phyloP scores from a whole-genome alignment of 257 asterid genomes.

The Forsythia viridissima region DNA sequence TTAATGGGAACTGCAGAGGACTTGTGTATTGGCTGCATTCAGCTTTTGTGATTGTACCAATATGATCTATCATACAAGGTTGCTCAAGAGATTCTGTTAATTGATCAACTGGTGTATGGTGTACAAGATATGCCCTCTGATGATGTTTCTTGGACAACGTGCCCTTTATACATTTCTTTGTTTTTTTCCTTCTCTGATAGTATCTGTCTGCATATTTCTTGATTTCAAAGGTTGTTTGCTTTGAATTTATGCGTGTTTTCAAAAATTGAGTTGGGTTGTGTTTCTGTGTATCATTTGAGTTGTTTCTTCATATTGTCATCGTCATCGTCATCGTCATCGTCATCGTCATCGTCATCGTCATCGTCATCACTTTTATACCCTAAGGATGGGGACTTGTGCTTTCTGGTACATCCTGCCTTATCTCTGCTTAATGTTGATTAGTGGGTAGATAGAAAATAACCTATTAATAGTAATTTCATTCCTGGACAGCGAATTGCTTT shows the following conservation, averaged over 20 bases:
- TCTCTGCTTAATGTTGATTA: neutral
- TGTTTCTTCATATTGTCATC: neutral
- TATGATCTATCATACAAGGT: too few relatives aligned
- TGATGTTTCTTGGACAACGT: too few relatives aligned
- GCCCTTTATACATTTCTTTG: too few relatives aligned
- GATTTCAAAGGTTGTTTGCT: neutral
- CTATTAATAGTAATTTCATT: slow-evolving; percentile 27
- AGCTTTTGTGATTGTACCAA: too few relatives aligned
- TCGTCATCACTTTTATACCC: neutral
- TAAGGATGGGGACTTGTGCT: neutral
- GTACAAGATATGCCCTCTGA: too few relatives aligned
- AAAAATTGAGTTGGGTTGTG: neutral
- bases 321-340: neutral
- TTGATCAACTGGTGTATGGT: too few relatives aligned
- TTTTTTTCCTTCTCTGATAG: too few relatives aligned
- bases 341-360: too few relatives aligned
- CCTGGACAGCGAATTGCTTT: slow-evolving; percentile 82
- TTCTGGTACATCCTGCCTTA: neutral
- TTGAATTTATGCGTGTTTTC: neutral
- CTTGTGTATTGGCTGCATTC: too few relatives aligned
- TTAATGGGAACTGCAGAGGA: too few relatives aligned
- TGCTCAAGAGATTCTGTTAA: too few relatives aligned
- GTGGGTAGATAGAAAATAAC: slow-evolving; percentile 7
- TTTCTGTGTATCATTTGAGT: neutral
- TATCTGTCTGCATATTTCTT: neutral